Conservation (phyloP, 2,329 filamentous ascomycete species). For the Phyllosticta citribraziliensis region DNA sequence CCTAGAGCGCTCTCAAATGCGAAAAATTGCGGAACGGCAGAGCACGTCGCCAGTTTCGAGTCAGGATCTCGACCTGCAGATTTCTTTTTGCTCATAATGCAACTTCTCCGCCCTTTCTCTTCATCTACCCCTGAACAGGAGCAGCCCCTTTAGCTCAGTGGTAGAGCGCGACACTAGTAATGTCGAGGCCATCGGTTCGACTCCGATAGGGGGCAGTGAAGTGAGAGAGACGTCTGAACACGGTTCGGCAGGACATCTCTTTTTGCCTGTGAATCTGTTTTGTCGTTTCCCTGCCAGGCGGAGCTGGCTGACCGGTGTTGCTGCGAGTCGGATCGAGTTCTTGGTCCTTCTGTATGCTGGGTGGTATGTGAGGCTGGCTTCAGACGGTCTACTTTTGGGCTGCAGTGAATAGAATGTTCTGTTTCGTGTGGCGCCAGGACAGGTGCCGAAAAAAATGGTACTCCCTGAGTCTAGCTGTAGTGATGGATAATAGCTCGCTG, state of each 20-base stretch:
- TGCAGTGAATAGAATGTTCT: too few species aligned
- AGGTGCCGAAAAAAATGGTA: too few species aligned
- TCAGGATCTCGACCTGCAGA: neutral
- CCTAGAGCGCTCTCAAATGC: neutral
- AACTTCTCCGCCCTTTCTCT: neutral
- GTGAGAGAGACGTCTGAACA: neutral
- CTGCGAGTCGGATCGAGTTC: too few species aligned
- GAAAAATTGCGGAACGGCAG: neutral
- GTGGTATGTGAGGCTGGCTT: too few species aligned
- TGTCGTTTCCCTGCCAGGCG: too few species aligned
- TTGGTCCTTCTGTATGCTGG: too few species aligned
- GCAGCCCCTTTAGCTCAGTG: conserved; percentile 11
- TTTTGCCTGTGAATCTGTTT: neutral
- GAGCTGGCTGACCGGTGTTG: too few species aligned
- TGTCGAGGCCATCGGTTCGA: conserved; percentile 11
- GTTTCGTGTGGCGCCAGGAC: too few species aligned
- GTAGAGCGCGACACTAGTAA: conserved; percentile 12
- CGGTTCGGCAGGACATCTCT: neutral
- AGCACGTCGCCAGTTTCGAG: too few species aligned
- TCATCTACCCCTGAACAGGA: neutral
- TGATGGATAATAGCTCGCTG: too few species aligned
- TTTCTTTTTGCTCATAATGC: neutral
- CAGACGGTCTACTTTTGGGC: too few species aligned
- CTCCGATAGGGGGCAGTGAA: conserved; percentile 8
- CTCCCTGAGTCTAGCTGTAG: too few species aligned